Percentiles rank a stretch among this genome's conserved stretches.
Conservation (phyloP, 2,329 filamentous ascomycete genomes). For the Pseudogymnoascus sp. region DNA sequence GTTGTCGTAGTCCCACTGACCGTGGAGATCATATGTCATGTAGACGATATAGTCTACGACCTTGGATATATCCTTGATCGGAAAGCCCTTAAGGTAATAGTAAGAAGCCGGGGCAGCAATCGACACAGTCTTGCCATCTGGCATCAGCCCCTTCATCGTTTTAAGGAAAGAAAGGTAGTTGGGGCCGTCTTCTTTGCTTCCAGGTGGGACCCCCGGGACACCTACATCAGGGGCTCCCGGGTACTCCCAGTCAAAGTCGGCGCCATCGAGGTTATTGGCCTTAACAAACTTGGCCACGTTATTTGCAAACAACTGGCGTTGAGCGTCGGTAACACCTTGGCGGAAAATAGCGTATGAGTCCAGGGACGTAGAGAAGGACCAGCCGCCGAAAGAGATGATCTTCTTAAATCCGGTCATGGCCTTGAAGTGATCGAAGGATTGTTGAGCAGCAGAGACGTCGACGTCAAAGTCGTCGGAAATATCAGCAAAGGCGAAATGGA, state of each 20-base stretch:
- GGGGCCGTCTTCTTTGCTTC: conserved; percentile 23
- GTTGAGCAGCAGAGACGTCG: conserved; percentile 19
- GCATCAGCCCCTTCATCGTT: conserved; percentile 22
- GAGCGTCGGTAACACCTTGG: conserved; percentile 27
- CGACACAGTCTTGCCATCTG: conserved; percentile 15
- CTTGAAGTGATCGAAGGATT: conserved; percentile 31
- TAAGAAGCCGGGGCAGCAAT: conserved; percentile 28
- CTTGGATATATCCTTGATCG: conserved; percentile 14
- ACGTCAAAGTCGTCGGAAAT: conserved; percentile 29
- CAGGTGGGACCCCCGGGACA: conserved; percentile 31
- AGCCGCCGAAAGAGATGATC: conserved; percentile 40
- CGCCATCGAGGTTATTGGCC: conserved; percentile 28
- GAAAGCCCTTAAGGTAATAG: conserved; percentile 27
- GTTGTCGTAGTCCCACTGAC: conserved; percentile 35
- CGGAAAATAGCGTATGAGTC: conserved; percentile 35
- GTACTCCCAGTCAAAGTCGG: conserved; percentile 32
- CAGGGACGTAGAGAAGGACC: conserved; percentile 35
- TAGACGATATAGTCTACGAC: conserved; percentile 22
- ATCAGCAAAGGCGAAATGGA: conserved; percentile 33
- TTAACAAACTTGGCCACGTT: conserved; percentile 31
- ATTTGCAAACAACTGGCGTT: conserved; percentile 29
- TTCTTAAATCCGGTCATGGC: conserved; percentile 27
- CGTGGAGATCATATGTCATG: conserved; percentile 31
- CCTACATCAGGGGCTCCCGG: conserved; percentile 25
- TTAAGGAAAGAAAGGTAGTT: conserved; percentile 32